Percentiles rank a stretch among this genome's conserved stretches.
phyloP scores from a whole-genome alignment of 306 rosid species.

The Lathyrus tuberosus region DNA sequence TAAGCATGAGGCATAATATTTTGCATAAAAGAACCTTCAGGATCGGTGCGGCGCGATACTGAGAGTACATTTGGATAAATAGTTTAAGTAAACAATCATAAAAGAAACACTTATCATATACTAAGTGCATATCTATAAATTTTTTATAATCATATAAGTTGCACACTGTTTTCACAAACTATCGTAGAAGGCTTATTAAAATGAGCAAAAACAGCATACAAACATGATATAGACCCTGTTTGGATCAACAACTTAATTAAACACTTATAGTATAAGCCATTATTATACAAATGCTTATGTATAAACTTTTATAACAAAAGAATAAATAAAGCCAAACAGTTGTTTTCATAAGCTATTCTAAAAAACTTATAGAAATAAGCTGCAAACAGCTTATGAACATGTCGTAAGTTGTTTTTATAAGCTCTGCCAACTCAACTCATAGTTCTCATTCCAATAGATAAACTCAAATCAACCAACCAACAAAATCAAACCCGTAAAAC shows the following conservation, averaged over 20 bases:
- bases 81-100: not conserved
- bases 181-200: not conserved
- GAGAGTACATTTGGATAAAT: not conserved
- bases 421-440: not conserved
- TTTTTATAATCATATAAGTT: not conserved
- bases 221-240: not conserved
- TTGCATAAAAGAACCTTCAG: not conserved
- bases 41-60: no score
- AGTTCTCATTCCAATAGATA: not conserved
- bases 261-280: not conserved
- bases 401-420: not conserved
- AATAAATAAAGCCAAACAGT: not conserved
- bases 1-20: not conserved
- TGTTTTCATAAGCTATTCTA: not conserved
- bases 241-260: not conserved
- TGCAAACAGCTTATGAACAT: not conserved
- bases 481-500: not conserved
- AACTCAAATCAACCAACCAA: not conserved
- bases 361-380: not conserved
- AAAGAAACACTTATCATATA: not conserved
- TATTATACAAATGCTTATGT: not conserved
- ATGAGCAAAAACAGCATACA: not conserved
- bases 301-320: not conserved
- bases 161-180: not conserved
- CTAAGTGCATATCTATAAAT: not conserved